Evolutionary conservation across 305 asterid species (phyloP).

Genomic region (Rubia balearica): DNA sequence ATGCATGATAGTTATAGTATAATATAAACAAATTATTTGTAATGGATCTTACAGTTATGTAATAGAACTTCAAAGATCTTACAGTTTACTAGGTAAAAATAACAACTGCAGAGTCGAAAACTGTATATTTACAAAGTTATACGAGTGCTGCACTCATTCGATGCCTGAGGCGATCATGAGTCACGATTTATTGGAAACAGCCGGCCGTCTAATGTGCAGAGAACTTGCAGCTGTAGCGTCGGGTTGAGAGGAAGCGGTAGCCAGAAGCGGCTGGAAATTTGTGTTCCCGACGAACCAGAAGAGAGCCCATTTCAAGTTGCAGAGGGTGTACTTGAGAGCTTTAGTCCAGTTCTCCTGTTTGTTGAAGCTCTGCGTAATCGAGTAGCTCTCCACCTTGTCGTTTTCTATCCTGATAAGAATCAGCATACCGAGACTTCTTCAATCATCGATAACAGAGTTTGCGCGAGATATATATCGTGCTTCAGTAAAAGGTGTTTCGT

Average conservation of each 20-base stretch:
- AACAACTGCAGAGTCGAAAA: not conserved
- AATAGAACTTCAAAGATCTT: not conserved
- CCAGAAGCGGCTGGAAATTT: constrained; percentile 79
- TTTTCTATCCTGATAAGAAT: constrained; percentile 63
- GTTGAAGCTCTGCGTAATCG: constrained; percentile 93
- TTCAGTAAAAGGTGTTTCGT: not conserved
- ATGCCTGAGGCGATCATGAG: constrained; percentile 16
- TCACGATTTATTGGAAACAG: constrained; percentile 40
- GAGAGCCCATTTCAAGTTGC: constrained; percentile 94
- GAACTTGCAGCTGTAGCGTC: constrained; percentile 54
- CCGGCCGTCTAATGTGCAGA: constrained; percentile 37
- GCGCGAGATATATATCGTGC: not conserved
- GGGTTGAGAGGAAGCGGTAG: constrained; percentile 45
- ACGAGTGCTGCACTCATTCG: not conserved
- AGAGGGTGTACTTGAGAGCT: constrained; percentile 95
- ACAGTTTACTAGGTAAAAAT: not conserved
- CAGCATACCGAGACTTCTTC: not conserved
- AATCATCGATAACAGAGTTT: not conserved
- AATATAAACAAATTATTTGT: too few relatives aligned
- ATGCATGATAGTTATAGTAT: too few relatives aligned
- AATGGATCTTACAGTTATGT: too few relatives aligned
- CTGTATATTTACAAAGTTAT: constrained; percentile 14
- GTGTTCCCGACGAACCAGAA: constrained; percentile 98
- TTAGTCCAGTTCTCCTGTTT: constrained; percentile 96
- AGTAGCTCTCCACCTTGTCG: constrained; percentile 83